phyloP scores from a whole-genome alignment of 176 grass and related monocot species.

The Carex littledalei region DNA sequence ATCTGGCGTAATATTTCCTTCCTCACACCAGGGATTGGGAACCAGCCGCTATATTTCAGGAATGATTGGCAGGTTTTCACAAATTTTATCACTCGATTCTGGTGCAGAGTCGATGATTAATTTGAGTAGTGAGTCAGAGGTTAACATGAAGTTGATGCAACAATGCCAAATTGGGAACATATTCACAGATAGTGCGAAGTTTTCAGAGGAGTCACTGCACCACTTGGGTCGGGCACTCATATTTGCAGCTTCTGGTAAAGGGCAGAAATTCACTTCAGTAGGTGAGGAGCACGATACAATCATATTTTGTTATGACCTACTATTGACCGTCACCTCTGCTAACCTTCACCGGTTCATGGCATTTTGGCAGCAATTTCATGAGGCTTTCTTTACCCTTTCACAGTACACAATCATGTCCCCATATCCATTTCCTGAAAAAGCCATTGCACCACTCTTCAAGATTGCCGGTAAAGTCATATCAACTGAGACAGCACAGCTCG shows the following conservation, averaged over 20 bases:
- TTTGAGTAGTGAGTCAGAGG: slow-evolving; percentile 76
- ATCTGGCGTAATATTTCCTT: slow-evolving; percentile 62
- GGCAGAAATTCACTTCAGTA: slow-evolving; percentile 87
- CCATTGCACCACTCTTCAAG: slow-evolving; percentile 61
- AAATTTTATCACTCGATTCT: slow-evolving; percentile 68
- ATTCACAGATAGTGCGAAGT: slow-evolving; percentile 65
- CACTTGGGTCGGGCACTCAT: slow-evolving; percentile 67
- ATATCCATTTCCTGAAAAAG: slow-evolving; percentile 86
- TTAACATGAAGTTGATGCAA: slow-evolving; percentile 81
- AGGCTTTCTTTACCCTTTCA: slow-evolving; percentile 60
- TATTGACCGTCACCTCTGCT: slow-evolving; percentile 29
- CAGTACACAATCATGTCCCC: slow-evolving; percentile 74
- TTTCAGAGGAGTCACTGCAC: slow-evolving; percentile 77
- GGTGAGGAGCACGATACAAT: slow-evolving; percentile 87
- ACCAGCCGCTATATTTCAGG: slow-evolving; percentile 62
- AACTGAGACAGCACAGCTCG: background rate
- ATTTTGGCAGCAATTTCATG: slow-evolving; percentile 71
- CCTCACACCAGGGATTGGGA: slow-evolving; percentile 40
- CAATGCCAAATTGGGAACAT: slow-evolving; percentile 81
- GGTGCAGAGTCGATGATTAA: slow-evolving; percentile 50
- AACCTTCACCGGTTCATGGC: slow-evolving; percentile 60
- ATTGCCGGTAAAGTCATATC: slow-evolving; percentile 53
- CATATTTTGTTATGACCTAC: slow-evolving; percentile 80
- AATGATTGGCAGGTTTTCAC: slow-evolving; percentile 83
- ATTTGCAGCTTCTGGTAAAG: slow-evolving; percentile 66